Percentiles rank a stretch among this genome's conserved stretches.
Evolutionary conservation across 192 early-diverging fungal genomes (phyloP).

Genomic region (Podila epigama): DNA sequence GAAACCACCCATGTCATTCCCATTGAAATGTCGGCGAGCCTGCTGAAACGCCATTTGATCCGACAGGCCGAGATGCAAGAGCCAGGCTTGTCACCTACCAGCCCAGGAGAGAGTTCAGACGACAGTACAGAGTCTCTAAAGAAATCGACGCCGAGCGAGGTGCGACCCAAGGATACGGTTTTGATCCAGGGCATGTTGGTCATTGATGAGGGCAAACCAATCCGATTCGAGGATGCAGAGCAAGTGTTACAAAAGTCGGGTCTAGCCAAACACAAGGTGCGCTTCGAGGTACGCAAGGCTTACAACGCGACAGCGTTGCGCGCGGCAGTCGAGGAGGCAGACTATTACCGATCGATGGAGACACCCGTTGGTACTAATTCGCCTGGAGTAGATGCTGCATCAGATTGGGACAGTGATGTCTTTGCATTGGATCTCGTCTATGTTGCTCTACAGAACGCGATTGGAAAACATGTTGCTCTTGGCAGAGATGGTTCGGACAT

Average conservation of each 20-base stretch:
- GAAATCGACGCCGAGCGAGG: conserved; percentile 5
- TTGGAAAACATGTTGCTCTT: conserved; percentile 36
- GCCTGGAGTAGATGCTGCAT: not conserved
- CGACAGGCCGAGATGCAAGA: conserved; percentile 20
- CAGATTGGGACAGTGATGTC: conserved; percentile 28
- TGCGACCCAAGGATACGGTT: conserved; percentile 47
- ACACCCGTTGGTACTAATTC: too few species aligned
- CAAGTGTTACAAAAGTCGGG: conserved; percentile 35
- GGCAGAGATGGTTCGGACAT: conserved; percentile 14
- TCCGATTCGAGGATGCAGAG: conserved; percentile 49
- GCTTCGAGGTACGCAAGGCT: conserved; percentile 44
- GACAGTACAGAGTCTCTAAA: conserved; percentile 4
- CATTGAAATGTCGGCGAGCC: conserved; percentile 57
- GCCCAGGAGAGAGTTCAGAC: conserved; percentile 21
- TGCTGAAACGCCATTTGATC: conserved; percentile 54
- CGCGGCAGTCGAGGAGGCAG: conserved; percentile 26
- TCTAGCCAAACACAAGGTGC: conserved; percentile 43
- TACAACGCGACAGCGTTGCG: conserved; percentile 42
- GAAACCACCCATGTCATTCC: conserved; percentile 73
- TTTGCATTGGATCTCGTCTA: conserved; percentile 50
- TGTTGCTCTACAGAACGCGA: conserved; percentile 26
- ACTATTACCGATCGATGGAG: conserved; percentile 10
- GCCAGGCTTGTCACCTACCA: conserved; percentile 21
- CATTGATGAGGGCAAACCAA: conserved; percentile 47
- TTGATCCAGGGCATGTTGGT: conserved; percentile 54